Percentiles rank a stretch among this genome's conserved stretches.
Conservation (phyloP, 2,329 filamentous ascomycete genomes). For the Pseudogymnoascus sp. region DNA sequence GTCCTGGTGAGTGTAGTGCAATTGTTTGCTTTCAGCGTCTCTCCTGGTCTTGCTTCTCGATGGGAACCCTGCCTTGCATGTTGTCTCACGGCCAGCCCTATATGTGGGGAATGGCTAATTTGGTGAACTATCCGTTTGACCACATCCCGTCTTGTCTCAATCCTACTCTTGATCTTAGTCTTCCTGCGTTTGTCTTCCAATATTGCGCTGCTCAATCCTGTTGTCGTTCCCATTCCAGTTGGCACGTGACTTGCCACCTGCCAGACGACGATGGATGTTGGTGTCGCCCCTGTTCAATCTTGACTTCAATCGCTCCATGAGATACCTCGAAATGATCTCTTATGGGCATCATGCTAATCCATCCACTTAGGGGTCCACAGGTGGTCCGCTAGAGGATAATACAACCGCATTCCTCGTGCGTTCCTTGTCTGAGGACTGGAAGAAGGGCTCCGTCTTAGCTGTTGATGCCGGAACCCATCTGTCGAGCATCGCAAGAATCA, state of each 20-base stretch:
- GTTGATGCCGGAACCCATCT: constrained; percentile 91
- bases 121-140: constrained; percentile 3
- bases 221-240: background rate
- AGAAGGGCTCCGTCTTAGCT: constrained; percentile 75
- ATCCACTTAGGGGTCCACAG: constrained; percentile 70
- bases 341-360: background rate
- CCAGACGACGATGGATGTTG: background rate
- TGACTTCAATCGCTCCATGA: background rate
- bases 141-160: constrained; percentile 6
- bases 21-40: background rate
- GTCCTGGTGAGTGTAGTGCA: constrained; percentile 56
- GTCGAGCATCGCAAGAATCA: constrained; percentile 72
- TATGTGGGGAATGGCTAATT: constrained; percentile 2
- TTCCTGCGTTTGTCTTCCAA: background rate
- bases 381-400: constrained; percentile 84
- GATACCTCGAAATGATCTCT: background rate
- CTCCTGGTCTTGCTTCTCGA: background rate
- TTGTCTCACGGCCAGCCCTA: background rate
- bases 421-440: constrained; percentile 72
- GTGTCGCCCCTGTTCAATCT: background rate
- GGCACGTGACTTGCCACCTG: background rate
- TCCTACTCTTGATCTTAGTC: background rate
- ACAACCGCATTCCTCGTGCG: constrained; percentile 85
- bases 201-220: background rate
- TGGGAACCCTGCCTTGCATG: constrained; percentile 1